Conservation (phyloP, 441 rosid genomes). For the Jatropha podagrica region DNA sequence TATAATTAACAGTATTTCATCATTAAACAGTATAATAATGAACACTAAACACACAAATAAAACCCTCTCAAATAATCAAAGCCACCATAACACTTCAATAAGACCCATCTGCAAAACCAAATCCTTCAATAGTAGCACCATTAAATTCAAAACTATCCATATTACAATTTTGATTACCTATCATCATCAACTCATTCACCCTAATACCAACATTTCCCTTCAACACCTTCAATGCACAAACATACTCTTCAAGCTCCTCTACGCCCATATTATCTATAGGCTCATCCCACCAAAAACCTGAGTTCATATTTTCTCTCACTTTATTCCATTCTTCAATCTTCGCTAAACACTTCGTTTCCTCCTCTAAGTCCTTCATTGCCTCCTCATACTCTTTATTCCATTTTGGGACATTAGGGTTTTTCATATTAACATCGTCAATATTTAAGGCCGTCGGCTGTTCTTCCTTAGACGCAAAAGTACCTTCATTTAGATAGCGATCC, state of each 20-base stretch:
- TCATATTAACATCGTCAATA: no score
- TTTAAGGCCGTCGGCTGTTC: not conserved
- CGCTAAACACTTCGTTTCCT: constrained; percentile 30
- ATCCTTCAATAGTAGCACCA: not conserved
- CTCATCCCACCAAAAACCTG: constrained; percentile 46
- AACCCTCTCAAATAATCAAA: not conserved
- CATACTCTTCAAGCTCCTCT: constrained; percentile 44
- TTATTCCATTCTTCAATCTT: constrained; percentile 23
- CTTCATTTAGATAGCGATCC: constrained; percentile 25
- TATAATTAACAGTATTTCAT: no score
- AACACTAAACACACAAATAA: not conserved
- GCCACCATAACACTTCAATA: not conserved
- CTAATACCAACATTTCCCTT: constrained; percentile 31
- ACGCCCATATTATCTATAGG: constrained; percentile 28
- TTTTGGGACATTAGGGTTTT: constrained; percentile 17
- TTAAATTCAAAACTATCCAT: not conserved
- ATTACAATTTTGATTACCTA: not conserved
- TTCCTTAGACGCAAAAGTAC: not conserved
- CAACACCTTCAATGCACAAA: constrained; percentile 36
- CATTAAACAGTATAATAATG: no score
- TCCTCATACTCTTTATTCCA: constrained; percentile 29
- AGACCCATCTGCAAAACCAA: not conserved
- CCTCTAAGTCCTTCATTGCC: constrained; percentile 32
- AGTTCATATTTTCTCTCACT: constrained; percentile 6
- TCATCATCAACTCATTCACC: constrained; percentile 26